phyloP scores from a whole-genome alignment of 2,329 filamentous ascomycete species.

The Exophiala xenobiotica region DNA sequence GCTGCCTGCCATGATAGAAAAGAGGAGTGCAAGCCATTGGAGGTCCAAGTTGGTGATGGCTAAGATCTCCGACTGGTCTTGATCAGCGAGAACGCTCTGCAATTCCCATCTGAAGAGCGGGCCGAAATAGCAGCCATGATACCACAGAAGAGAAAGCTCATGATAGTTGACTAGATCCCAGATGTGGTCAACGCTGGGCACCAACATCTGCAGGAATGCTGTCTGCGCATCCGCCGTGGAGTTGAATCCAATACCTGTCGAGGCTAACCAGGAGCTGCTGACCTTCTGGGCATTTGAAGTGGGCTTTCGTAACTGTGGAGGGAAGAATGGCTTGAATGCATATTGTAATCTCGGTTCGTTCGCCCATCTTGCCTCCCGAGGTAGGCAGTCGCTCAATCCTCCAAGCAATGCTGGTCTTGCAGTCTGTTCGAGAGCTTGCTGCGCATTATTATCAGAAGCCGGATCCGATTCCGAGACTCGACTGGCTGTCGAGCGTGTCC shows the following conservation, averaged over 20 bases:
- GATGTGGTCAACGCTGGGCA: slow-evolving; percentile 23
- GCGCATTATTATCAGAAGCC: not conserved
- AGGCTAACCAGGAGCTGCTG: not conserved
- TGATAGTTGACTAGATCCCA: slow-evolving; percentile 27
- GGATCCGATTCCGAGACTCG: not conserved
- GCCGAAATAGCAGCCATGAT: slow-evolving; percentile 27
- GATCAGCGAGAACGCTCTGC: slow-evolving; percentile 12
- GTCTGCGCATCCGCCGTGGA: slow-evolving; percentile 13
- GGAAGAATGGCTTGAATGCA: slow-evolving; percentile 8
- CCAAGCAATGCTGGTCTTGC: not conserved
- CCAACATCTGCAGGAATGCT: slow-evolving; percentile 24
- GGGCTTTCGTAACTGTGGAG: not conserved
- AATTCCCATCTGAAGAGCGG: slow-evolving; percentile 24
- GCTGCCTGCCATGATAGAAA: slow-evolving; percentile 28
- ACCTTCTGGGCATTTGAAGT: not conserved
- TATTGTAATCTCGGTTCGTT: slow-evolving; percentile 9
- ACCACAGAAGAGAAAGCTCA: slow-evolving; percentile 25
- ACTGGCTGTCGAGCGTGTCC: not conserved
- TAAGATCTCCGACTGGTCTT: slow-evolving; percentile 11
- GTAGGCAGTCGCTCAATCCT: not conserved
- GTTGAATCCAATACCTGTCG: slow-evolving; percentile 4
- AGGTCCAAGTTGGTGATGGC: slow-evolving; percentile 15
- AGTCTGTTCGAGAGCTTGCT: not conserved
- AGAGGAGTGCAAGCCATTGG: slow-evolving; percentile 28
- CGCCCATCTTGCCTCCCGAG: not conserved